These are phyloP conservation scores for Spizellomyces sp. DNA, from an alignment of 192 early-diverging fungal species.

Conservation along the genomic window DNA sequence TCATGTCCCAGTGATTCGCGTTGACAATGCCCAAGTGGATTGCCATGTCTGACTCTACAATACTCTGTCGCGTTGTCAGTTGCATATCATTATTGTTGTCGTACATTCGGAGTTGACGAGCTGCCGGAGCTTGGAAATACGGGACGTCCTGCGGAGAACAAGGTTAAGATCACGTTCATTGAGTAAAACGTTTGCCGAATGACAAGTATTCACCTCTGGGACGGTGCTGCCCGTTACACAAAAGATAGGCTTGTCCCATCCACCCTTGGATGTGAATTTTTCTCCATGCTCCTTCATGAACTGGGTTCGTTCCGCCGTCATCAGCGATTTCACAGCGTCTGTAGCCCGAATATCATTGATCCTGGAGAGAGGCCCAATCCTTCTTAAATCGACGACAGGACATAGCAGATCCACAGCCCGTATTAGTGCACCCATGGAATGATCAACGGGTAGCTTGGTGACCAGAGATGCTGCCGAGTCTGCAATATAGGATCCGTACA, in stretches of 20 bases:
- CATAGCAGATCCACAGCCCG: constrained; percentile 4
- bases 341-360: not conserved
- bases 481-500: not conserved
- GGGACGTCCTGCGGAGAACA: not conserved
- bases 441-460: not conserved
- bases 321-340: constrained; percentile 3
- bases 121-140: not conserved
- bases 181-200: not conserved
- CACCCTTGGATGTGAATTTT: not conserved
- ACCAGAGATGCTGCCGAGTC: not conserved
- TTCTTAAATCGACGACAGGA: constrained; percentile 1
- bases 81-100: constrained; percentile 8
- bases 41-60: not conserved
- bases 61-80: not conserved
- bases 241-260: constrained; percentile 6
- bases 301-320: not conserved
- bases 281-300: constrained; percentile 1
- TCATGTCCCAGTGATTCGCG: constrained; percentile 15
- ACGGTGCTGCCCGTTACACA: constrained; percentile 4
- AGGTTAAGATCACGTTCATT: not conserved
- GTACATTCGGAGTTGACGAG: not conserved
- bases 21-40: constrained; percentile 7
- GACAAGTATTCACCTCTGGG: not conserved
- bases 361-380: not conserved
- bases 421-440: not conserved